Base-by-base conservation (phyloP, 768 basidiomycete genomes). In the Termitomyces sp. region DNA sequence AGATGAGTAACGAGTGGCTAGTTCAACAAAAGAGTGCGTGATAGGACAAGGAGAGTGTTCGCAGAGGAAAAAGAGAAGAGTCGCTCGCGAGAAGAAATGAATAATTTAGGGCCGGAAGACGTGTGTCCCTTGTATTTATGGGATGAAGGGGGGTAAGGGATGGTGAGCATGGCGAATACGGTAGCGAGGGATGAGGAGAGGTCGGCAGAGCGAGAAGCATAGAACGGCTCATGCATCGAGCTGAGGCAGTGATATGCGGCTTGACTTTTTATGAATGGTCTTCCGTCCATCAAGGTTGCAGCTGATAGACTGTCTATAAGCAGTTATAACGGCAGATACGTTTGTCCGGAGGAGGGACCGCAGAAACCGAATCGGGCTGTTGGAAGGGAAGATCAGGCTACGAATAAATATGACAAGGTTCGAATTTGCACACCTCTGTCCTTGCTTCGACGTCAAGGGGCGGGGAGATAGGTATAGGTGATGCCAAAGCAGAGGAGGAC, bases 391-490 rank as follows among this genome's bases (percentile, higher is more conserved):
- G 15, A 17, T 52, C 35, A 38, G 31, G 15, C 40, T 5, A 35
- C 50, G 23, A 1, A 31, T 44, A n/a, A 23, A 31, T 11, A 11
- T 10, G 6, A 12, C 3, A 12, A 38, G 5, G 2, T 4, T 7
- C 1, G n/a, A n/a, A 4, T 17, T 35, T 11, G 38, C 51, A 17
- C 44, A 59, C 61, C 37, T 56, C 55, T 46, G 37, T 47, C 26
- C 61, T 57, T 33, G 61, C 61, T 44, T 57, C 61, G 31, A 64
- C 61, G 38, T 64, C 63, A 37, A 62, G 59, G 19, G 61, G 57
- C 40, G 59, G 61, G 10, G 59, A 37, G 28, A 59, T 50, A 35
- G 61, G 63, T 21, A 64, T 40, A 19, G 61, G 63, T 11, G 54
- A 54, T n/a, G 59, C 63, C 28, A 43, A 55, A 30, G 33, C 55